Evolutionary conservation across 495 filamentous ascomycete species (phyloP).

Genomic region (Aspergillus incahuasiensis): DNA sequence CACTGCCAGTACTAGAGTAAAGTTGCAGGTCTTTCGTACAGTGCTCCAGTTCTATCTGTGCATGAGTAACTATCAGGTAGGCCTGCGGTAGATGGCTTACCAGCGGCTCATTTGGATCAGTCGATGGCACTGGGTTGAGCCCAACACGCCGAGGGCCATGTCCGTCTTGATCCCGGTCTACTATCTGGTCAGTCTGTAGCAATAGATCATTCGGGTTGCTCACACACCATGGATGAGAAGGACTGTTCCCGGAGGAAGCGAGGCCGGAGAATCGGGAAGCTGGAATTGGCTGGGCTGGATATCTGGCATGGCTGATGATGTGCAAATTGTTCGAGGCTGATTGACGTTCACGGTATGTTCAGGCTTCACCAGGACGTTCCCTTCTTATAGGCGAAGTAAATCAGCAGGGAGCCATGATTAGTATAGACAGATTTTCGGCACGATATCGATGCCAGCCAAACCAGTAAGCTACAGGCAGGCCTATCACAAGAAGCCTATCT

Average conservation of each 20-base stretch:
- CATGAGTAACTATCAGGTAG: neutral
- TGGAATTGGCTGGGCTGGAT: no score
- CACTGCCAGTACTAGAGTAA: slow-evolving; percentile 27
- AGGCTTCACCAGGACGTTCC: no score
- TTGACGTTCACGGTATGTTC: no score
- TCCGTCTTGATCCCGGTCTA: slow-evolving; percentile 20
- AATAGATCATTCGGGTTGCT: neutral
- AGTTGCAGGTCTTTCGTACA: slow-evolving; percentile 29
- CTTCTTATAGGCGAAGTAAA: no score
- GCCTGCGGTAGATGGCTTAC: slow-evolving; percentile 9
- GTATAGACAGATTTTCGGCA: no score
- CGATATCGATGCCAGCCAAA: no score
- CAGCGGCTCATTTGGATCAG: slow-evolving; percentile 34
- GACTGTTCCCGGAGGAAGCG: slow-evolving; percentile 30
- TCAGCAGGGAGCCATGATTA: no score
- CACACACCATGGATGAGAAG: slow-evolving; percentile 26
- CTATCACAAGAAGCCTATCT: no score
- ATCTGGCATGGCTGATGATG: no score
- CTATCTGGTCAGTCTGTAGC: neutral
- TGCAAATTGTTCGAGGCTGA: no score
- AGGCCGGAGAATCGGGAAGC: neutral
- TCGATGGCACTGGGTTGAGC: slow-evolving; percentile 28
- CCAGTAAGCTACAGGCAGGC: no score
- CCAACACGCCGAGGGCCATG: slow-evolving; percentile 19
- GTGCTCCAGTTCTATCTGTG: slow-evolving; percentile 32